These are phyloP conservation scores for Alliaria petiolata DNA, from an alignment of 345 rosid species.

Conservation along the genomic window DNA sequence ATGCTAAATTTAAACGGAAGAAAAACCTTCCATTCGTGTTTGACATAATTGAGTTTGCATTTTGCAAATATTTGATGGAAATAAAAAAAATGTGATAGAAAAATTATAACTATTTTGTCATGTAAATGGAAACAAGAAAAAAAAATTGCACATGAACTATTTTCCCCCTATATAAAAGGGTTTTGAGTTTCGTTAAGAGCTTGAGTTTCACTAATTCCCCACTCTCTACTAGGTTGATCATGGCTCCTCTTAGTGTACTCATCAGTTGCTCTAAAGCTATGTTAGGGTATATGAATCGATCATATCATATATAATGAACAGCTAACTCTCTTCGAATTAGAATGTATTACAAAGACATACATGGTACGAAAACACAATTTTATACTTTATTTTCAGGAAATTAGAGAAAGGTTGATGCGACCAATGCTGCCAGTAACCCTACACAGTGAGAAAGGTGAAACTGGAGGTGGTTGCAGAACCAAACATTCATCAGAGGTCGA, in stretches of 20 bases:
- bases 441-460: not conserved
- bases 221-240: no score
- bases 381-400: not conserved
- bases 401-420: constrained; percentile 6
- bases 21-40: no score
- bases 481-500: constrained; percentile 40
- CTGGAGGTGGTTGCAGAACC: constrained; percentile 5
- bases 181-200: no score
- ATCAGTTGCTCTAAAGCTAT: not conserved
- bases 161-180: no score
- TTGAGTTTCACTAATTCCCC: no score
- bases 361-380: not conserved
- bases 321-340: not conserved
- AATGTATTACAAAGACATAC: not conserved
- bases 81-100: no score
- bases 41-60: not conserved
- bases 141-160: no score
- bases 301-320: not conserved
- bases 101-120: no score
- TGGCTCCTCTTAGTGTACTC: not conserved
- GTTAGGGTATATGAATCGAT: not conserved
- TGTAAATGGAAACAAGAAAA: no score
- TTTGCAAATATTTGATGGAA: not conserved
- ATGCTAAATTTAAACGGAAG: not conserved
- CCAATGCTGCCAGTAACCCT: not conserved